Evolutionary conservation across 2,329 filamentous ascomycete species (phyloP).

Genomic region (Fusarium fracticaudum): DNA sequence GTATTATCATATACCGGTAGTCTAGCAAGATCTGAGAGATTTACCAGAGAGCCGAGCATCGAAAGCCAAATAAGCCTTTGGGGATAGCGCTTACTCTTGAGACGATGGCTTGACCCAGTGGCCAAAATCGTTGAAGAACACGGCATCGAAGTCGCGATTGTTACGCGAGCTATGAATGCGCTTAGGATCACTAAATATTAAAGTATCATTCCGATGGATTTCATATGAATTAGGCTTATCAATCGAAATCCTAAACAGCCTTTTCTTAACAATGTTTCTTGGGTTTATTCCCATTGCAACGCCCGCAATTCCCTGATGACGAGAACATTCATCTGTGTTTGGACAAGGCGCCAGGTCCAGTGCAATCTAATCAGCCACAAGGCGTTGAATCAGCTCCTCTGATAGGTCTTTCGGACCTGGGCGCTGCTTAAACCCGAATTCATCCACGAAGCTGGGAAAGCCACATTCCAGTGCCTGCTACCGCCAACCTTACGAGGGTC

Average conservation of each 20-base stretch:
- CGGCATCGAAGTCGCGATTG: background rate
- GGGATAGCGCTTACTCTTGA: background rate
- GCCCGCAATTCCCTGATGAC: background rate
- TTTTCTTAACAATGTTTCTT: background rate
- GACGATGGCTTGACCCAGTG: background rate
- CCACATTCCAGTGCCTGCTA: background rate
- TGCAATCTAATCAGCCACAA: background rate
- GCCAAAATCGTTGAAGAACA: background rate
- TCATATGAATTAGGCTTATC: fast-evolving
- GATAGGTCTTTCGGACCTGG: background rate
- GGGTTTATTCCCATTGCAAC: background rate
- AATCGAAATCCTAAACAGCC: background rate
- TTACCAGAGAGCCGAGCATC: fast-evolving
- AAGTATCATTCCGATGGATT: background rate
- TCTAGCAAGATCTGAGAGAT: background rate
- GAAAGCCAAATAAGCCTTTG: too few relatives aligned
- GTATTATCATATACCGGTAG: background rate
- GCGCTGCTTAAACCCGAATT: background rate
- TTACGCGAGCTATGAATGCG: background rate
- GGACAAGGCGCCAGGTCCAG: background rate
- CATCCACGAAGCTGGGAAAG: background rate
- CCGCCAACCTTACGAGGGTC: background rate
- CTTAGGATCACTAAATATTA: fast-evolving
- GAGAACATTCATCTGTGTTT: background rate
- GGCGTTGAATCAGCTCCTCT: background rate